phyloP scores from a whole-genome alignment of 352 stramenopile species.

The Globisporangium rhizosaccharum region DNA sequence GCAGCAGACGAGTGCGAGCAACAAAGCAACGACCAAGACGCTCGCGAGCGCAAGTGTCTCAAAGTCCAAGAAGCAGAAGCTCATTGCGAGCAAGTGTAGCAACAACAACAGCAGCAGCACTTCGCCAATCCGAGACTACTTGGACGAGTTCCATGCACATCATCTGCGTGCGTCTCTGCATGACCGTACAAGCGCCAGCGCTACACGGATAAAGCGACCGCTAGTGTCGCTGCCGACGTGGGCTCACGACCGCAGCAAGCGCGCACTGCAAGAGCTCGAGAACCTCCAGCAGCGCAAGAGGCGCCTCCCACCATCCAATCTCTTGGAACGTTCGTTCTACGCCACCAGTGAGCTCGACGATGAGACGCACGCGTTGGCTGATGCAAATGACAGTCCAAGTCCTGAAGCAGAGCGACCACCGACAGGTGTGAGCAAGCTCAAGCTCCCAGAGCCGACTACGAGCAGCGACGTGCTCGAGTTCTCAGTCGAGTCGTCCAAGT shows the following conservation, averaged over 20 bases:
- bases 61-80: neutral
- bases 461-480: conserved; percentile 27
- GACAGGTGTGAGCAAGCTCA: neutral
- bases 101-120: neutral
- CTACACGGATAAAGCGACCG: conserved; percentile 15
- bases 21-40: neutral
- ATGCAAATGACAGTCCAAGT: neutral
- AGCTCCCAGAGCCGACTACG: conserved; percentile 4
- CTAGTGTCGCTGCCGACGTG: conserved; percentile 40
- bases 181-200: neutral
- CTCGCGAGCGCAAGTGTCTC: neutral
- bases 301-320: conserved; percentile 6
- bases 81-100: neutral
- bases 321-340: neutral
- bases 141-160: conserved; percentile 9
- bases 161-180: conserved; percentile 2
- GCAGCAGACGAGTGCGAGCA: neutral
- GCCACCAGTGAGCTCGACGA: neutral
- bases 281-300: conserved; percentile 16
- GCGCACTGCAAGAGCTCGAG: conserved; percentile 55
- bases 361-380: neutral
- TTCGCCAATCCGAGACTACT: conserved; percentile 4
- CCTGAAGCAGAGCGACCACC: neutral
- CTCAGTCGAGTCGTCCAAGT: conserved; percentile 22
- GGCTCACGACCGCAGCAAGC: conserved; percentile 64